phyloP scores from a whole-genome alignment of 208 protist species.

The Leishmania martiniquensis region DNA sequence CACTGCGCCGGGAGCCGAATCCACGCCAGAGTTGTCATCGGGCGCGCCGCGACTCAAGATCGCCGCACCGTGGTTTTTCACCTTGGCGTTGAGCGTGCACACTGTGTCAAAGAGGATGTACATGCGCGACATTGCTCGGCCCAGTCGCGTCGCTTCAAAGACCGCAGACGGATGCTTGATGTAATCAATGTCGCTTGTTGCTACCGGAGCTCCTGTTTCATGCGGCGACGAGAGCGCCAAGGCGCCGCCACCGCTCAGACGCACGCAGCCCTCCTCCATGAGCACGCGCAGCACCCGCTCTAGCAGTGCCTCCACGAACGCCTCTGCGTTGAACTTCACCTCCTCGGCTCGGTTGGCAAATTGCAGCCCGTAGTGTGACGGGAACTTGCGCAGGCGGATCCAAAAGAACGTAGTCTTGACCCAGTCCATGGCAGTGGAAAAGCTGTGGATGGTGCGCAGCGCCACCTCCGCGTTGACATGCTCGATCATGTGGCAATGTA shows the following conservation, averaged over 20 bases:
- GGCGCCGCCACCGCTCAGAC: conserved; percentile 1
- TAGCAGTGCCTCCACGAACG: conserved; percentile 71
- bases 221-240: not conserved
- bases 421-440: conserved; percentile 78
- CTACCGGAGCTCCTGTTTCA: not conserved
- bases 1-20: not conserved
- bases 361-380: conserved; percentile 75
- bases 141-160: conserved; percentile 28
- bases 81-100: conserved; percentile 50
- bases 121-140: conserved; percentile 66
- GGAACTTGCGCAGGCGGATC: conserved; percentile 73
- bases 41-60: not conserved
- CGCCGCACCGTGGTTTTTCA: not conserved
- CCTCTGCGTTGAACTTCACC: conserved; percentile 45
- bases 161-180: conserved; percentile 1
- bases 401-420: conserved; percentile 92
- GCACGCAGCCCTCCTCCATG: conserved; percentile 58
- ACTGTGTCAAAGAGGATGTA: conserved; percentile 89
- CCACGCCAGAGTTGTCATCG: not conserved
- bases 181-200: not conserved
- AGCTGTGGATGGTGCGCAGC: conserved; percentile 87
- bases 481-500: conserved; percentile 91
- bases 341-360: conserved; percentile 55
- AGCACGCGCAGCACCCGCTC: conserved; percentile 64
- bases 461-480: conserved; percentile 95